Evolutionary conservation across 805 yeast genomes (phyloP), one percentile per base, ranked within the genome.

Genomic region (Kodamaea kaohsiungensis): DNA sequence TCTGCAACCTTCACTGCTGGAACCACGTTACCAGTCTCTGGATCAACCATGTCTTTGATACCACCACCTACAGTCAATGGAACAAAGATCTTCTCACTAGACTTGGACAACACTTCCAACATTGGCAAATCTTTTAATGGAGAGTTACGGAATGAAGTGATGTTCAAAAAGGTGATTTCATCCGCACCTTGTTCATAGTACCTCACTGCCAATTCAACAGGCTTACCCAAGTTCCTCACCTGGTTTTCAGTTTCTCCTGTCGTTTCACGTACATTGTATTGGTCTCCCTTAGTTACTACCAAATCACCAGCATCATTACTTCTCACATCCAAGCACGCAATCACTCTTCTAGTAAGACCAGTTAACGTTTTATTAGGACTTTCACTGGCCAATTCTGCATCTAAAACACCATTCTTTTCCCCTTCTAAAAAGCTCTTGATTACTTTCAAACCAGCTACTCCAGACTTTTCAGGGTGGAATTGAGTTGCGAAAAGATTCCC

Each of bases 41-140:
- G 96, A 61, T 95, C 98, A 25, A 82, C 81, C 59, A 90, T 84
- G 67, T 93, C 98, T 60, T 89, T 86, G 59, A 95, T 95, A 47
- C 99, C 99, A 54, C 99, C 99, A 45, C 99, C 99, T 43, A 95
- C 97, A 0, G 99, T 95, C 58, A 95, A 77, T 7, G 99, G 99
- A 12, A 95, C 99, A 73, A 95, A 95, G 49, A 93, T 89, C 1
- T 96, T 87, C 69, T 88, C 87, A 10, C 97, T 96, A 0, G 98
- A 89, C 56, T 76, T 74, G 57, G 81, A 84, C 59, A 95, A 77
- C 2, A 95, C 97, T 62, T 91, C 92, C 53, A 95, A 76, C 99
- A 95, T 95, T 25, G 99, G 99, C 49, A 93, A 85, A 67, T 95
- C 99, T 56, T 80, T 84, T 47, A 93, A 70, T 2, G 99, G 99